Evolutionary conservation across 768 basidiomycete species (phyloP).

Genomic region (Melanogaster broomeanus): DNA sequence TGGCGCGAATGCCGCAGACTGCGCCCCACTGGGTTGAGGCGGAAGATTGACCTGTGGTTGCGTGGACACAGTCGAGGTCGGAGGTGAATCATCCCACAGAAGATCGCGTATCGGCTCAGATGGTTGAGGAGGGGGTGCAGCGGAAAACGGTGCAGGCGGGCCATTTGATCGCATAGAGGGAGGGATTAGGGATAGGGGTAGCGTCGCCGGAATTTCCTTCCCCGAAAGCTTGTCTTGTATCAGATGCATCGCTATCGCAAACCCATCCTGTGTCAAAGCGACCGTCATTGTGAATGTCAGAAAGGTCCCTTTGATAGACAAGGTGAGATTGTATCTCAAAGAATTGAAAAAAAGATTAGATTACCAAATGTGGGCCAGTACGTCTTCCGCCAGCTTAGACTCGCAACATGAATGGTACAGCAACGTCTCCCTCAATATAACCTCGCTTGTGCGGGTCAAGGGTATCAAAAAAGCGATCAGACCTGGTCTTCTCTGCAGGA

Average conservation of each 20-base stretch:
- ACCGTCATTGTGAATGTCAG: slow-evolving; percentile 88
- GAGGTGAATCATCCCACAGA: slow-evolving; percentile 57
- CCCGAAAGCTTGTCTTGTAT: slow-evolving; percentile 87
- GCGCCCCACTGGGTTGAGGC: slow-evolving; percentile 40
- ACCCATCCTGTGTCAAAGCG: slow-evolving; percentile 85
- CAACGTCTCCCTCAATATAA: slow-evolving; percentile 89
- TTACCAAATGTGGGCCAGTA: slow-evolving; percentile 91
- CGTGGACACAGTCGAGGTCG: slow-evolving; percentile 39
- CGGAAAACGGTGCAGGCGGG: slow-evolving; percentile 38
- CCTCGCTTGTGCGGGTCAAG: slow-evolving; percentile 77
- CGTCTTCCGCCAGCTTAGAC: slow-evolving; percentile 78
- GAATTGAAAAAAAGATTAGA: slow-evolving; percentile 25
- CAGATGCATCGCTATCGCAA: slow-evolving; percentile 93
- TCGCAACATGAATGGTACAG: slow-evolving; percentile 95
- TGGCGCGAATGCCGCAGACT: slow-evolving; percentile 30
- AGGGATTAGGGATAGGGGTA: slow-evolving; percentile 79
- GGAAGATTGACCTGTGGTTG: slow-evolving; percentile 29
- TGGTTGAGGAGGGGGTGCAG: slow-evolving; percentile 38
- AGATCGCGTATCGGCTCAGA: slow-evolving; percentile 45
- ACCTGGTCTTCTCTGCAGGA: slow-evolving; percentile 69
- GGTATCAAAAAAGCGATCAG: slow-evolving; percentile 80
- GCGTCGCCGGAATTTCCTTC: slow-evolving; percentile 65
- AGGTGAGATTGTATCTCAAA: slow-evolving; percentile 1
- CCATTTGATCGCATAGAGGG: slow-evolving; percentile 66
- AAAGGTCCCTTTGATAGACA: slow-evolving; percentile 73